Evolutionary conservation across 768 basidiomycete genomes (phyloP), one percentile per base, ranked within the genome.

Genomic region (Lyophyllum atratum): DNA sequence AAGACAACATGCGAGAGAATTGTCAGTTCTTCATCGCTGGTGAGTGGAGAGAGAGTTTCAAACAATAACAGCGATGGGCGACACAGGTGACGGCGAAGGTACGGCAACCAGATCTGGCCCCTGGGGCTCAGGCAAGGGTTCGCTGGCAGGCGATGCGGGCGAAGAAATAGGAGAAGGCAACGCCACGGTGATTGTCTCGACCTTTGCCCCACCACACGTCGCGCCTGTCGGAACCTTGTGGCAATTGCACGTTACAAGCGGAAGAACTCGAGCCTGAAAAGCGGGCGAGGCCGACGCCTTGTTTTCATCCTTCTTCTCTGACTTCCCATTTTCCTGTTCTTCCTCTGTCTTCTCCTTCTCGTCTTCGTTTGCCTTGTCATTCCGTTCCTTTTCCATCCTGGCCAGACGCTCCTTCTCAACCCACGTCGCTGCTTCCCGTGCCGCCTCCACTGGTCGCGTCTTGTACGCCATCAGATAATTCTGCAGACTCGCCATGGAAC

Each of bases 401-500:
- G 59, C 54, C 34, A 55, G 54, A 7, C 52, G 60, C 56, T 80
- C 79, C 61, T 72, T 72, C 57, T 76, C 72, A 10, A 84, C 72
- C 80, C 83, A 85, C 10, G 59, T 69, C 3, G 60, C 68, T 1
- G 70, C 68, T 1, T 68, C 71, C 4, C 66, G 64, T 6, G 78
- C 77, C 7, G 86, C 87, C 19, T 73, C 76, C 54, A 73, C 62
- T 0, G 87, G 86, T 10, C 79, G 70, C 6, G 69, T 76, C 68
- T 88, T 86, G 72, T 85, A 80, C 25, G 74, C 66, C 84, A 90
- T 86, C 58, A 90, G 66, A 65, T 81, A 76, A 3, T 68, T 74
- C 62, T 76, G 76, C 52, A 76, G 62, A 48, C 66, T 71, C 42
- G 73, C 77, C 74, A 75, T 75, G 17, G 70, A 76, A 40, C 70